Evolutionary conservation across 352 stramenopile species (phyloP).

Genomic region (Blastocystis sp.): DNA sequence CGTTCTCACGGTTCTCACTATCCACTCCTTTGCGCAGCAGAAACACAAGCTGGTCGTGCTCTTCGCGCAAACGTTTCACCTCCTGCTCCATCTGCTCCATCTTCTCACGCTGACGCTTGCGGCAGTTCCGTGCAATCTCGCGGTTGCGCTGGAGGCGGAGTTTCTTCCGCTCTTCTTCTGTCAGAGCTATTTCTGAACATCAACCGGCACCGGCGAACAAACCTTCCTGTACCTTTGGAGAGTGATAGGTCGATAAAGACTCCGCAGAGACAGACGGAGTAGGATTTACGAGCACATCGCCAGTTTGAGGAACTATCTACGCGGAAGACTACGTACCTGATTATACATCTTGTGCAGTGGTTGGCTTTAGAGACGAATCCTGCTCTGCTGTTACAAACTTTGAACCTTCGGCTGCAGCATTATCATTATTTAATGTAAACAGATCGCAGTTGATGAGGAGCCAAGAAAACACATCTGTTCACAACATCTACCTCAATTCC

Average conservation of each 20-base stretch:
- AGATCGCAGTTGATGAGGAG: slow-evolving; percentile 45
- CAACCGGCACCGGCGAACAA: not conserved
- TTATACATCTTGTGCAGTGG: not conserved
- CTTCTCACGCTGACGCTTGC: slow-evolving; percentile 64
- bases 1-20: slow-evolving; percentile 53
- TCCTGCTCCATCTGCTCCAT: slow-evolving; percentile 63
- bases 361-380: not conserved
- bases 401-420: not conserved
- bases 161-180: slow-evolving; percentile 56
- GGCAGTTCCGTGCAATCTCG: slow-evolving; percentile 64
- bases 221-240: not conserved
- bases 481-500: not conserved
- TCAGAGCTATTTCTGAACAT: not conserved
- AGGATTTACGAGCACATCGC: not conserved
- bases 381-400: not conserved
- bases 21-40: slow-evolving; percentile 49
- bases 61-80: slow-evolving; percentile 55
- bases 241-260: not conserved
- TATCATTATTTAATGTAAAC: slow-evolving; percentile 44
- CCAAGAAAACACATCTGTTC: slow-evolving; percentile 45
- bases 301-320: not conserved
- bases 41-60: slow-evolving; percentile 54
- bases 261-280: not conserved
- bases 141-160: slow-evolving; percentile 63
- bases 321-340: not conserved